Conservation (phyloP, 495 filamentous ascomycete species). For the Trichoderma orchidacearum region DNA sequence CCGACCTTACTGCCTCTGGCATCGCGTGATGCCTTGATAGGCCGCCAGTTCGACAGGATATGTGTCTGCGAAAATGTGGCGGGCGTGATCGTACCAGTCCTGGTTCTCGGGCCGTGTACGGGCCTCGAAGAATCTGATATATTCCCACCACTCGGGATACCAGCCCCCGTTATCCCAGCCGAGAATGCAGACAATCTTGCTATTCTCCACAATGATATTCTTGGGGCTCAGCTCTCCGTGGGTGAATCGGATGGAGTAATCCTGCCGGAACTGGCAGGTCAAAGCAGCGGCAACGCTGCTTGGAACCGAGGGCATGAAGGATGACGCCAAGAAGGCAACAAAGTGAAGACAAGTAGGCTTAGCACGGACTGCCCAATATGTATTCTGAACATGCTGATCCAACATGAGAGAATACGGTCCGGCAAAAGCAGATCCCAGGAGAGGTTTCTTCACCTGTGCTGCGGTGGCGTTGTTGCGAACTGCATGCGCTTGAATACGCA, state of each 20-base stretch:
- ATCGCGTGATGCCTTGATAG: background rate
- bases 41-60: background rate
- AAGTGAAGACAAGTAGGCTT: background rate
- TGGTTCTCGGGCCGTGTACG: background rate
- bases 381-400: background rate
- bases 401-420: background rate
- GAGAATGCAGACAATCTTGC: slow-evolving; percentile 28
- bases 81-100: background rate
- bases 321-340: background rate
- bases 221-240: slow-evolving; percentile 16
- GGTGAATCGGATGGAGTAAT: slow-evolving; percentile 7
- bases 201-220: slow-evolving; percentile 14
- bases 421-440: background rate
- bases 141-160: slow-evolving; percentile 43
- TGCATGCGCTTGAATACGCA: background rate
- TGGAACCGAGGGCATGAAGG: background rate
- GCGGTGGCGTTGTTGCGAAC: background rate
- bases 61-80: background rate
- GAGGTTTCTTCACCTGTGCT: background rate
- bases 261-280: background rate
- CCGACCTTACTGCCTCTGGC: background rate
- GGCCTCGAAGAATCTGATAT: slow-evolving; percentile 3
- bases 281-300: background rate
- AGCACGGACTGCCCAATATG: background rate
- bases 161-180: slow-evolving; percentile 40